A percentile compares a stretch with the other conserved stretches of the same genome.
phyloP scores from a whole-genome alignment of 2,329 filamentous ascomycete genomes.

The Mollisia scopiformis region DNA sequence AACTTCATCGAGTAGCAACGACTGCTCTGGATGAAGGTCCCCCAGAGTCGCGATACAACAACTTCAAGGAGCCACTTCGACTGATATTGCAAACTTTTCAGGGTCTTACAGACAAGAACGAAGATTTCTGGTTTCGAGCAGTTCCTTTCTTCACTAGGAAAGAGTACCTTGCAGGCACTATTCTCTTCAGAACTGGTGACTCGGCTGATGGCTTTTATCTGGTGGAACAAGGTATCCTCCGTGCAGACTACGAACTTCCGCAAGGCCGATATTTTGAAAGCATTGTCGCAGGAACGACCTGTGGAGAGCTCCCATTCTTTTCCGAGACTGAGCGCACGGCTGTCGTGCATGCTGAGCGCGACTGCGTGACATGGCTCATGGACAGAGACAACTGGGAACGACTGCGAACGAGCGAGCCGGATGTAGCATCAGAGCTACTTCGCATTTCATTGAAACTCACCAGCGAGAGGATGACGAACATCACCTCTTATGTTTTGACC shows the following conservation, averaged over 20 bases:
- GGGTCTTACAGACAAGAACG: constrained; percentile 80
- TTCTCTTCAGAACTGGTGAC: constrained; percentile 80
- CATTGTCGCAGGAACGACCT: constrained; percentile 92
- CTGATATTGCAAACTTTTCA: constrained; percentile 96
- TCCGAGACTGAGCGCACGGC: constrained; percentile 86
- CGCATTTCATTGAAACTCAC: constrained; percentile 91
- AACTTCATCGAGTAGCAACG: constrained; percentile 78
- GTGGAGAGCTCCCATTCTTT: constrained; percentile 96
- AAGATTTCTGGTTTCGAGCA: constrained; percentile 92
- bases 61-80: constrained; percentile 86
- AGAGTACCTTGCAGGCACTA: constrained; percentile 68
- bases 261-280: constrained; percentile 89
- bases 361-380: constrained; percentile 83
- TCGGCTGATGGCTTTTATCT: constrained; percentile 84
- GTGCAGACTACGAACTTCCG: constrained; percentile 87
- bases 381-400: constrained; percentile 70
- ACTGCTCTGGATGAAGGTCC: constrained; percentile 69
- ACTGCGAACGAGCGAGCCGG: constrained; percentile 72
- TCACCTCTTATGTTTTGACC: constrained; percentile 55
- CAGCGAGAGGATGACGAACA: constrained; percentile 84
- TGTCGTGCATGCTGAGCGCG: constrained; percentile 80
- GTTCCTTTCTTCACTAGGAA: constrained; percentile 74
- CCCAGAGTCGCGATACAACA: constrained; percentile 72
- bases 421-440: constrained; percentile 82
- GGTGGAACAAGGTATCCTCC: constrained; percentile 83